phyloP scores from a whole-genome alignment of 176 grass and related monocot genomes.

The Ampelocalamus luodianensis region DNA sequence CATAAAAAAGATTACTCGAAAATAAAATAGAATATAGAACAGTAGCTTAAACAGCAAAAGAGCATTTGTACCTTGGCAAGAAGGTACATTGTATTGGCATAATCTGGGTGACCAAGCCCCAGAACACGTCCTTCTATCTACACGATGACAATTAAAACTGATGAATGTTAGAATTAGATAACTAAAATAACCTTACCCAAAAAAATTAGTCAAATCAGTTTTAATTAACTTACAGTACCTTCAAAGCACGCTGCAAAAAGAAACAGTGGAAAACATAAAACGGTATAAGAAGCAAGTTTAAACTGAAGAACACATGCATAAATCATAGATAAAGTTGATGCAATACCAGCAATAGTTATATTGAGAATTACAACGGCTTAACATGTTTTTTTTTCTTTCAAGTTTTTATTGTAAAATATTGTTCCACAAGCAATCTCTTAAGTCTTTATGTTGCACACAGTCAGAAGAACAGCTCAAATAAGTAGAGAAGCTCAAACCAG shows the following conservation, averaged over 20 bases:
- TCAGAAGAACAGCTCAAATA: slow-evolving; percentile 28
- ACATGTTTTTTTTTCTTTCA: slow-evolving; percentile 14
- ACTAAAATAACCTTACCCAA: not conserved
- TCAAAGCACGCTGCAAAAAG: slow-evolving; percentile 77
- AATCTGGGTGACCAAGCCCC: slow-evolving; percentile 71
- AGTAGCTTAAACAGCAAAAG: slow-evolving; percentile 29
- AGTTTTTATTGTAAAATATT: not conserved
- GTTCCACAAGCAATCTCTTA: slow-evolving; percentile 9
- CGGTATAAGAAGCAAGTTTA: slow-evolving; percentile 43
- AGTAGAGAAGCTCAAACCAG: slow-evolving; percentile 18
- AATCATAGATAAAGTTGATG: not conserved
- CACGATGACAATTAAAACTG: slow-evolving; percentile 33
- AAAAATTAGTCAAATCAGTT: not conserved
- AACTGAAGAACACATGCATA: not conserved
- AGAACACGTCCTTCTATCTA: slow-evolving; percentile 86
- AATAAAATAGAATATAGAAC: slow-evolving; percentile 37
- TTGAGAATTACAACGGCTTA: not conserved
- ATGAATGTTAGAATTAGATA: slow-evolving; percentile 25
- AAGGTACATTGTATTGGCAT: slow-evolving; percentile 84
- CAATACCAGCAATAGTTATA: not conserved
- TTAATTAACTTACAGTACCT: slow-evolving; percentile 65
- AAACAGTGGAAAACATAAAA: slow-evolving; percentile 45
- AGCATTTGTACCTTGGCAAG: slow-evolving; percentile 74
- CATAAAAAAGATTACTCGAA: not conserved
- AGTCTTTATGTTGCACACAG: slow-evolving; percentile 14